Conservation (phyloP, 1,139 yeast genomes). For the Pichia sp. region DNA sequence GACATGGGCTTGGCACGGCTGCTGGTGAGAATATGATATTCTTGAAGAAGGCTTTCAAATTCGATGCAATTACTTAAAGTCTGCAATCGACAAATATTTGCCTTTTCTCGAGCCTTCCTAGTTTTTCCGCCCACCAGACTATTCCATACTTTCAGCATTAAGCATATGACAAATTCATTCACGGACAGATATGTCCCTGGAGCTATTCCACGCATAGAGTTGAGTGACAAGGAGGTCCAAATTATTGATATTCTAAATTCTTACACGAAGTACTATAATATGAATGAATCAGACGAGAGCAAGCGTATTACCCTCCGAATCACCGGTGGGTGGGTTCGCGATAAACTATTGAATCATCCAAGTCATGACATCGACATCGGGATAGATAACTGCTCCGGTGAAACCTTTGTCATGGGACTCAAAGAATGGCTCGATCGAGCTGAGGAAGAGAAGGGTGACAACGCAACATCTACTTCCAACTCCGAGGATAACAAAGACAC, state of each 20-base stretch:
- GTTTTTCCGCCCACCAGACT: background rate
- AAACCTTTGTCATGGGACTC: constrained; percentile 71
- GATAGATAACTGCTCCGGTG: constrained; percentile 77
- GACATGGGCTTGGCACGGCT: too few relatives aligned
- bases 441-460: constrained; percentile 30
- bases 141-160: background rate
- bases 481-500: background rate
- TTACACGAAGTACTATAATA: constrained; percentile 29
- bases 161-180: constrained; percentile 9
- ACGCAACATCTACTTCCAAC: background rate
- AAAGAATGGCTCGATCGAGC: constrained; percentile 47
- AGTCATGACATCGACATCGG: constrained; percentile 93
- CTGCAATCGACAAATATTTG: background rate
- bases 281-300: constrained; percentile 3
- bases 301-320: constrained; percentile 58
- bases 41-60: too few relatives aligned
- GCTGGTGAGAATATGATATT: too few relatives aligned
- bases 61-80: background rate
- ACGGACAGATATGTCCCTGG: constrained; percentile 8
- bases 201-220: constrained; percentile 16
- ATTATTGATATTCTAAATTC: constrained; percentile 28
- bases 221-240: constrained; percentile 27
- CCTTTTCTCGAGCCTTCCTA: background rate
- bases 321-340: constrained; percentile 99
- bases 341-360: constrained; percentile 72